These are phyloP conservation scores for Mantamonas sphyraenae DNA, from an alignment of 78 protist genomes.

Conservation along the genomic window DNA sequence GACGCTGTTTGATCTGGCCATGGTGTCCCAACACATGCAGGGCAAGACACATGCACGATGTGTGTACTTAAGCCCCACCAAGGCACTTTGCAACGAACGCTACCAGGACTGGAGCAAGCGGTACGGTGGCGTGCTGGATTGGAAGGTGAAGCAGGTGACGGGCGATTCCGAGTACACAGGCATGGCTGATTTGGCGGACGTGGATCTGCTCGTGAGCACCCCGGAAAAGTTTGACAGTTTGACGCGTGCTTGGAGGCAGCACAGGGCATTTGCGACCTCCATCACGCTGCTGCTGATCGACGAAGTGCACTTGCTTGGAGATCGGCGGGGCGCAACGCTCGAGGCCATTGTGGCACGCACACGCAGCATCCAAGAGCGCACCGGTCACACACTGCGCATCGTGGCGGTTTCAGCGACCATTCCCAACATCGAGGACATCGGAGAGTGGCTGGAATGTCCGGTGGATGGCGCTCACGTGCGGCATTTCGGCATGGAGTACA, in stretches of 20 bases:
- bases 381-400: constrained; percentile 7
- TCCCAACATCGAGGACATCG: constrained; percentile 43
- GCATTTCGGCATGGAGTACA: constrained; percentile 4
- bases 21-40: background rate
- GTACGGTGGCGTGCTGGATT: background rate
- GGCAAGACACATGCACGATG: background rate
- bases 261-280: background rate
- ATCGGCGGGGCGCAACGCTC: constrained; percentile 33
- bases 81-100: constrained; percentile 20
- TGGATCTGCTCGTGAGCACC: constrained; percentile 1
- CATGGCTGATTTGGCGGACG: background rate
- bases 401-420: constrained; percentile 51
- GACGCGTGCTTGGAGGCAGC: constrained; percentile 3
- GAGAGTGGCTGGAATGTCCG: constrained; percentile 1
- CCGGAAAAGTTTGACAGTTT: constrained; percentile 27
- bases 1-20: constrained; percentile 13
- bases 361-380: background rate
- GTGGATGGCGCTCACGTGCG: background rate
- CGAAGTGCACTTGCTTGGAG: constrained; percentile 50
- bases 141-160: no score
- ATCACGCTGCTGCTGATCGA: constrained; percentile 31
- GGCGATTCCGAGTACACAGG: background rate
- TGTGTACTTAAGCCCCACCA: constrained; percentile 21
- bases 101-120: constrained; percentile 27
- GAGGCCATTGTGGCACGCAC: constrained; percentile 43